These are phyloP conservation scores for Phytophthora capsici DNA, from an alignment of 352 stramenopile species.

Conservation along the genomic window DNA sequence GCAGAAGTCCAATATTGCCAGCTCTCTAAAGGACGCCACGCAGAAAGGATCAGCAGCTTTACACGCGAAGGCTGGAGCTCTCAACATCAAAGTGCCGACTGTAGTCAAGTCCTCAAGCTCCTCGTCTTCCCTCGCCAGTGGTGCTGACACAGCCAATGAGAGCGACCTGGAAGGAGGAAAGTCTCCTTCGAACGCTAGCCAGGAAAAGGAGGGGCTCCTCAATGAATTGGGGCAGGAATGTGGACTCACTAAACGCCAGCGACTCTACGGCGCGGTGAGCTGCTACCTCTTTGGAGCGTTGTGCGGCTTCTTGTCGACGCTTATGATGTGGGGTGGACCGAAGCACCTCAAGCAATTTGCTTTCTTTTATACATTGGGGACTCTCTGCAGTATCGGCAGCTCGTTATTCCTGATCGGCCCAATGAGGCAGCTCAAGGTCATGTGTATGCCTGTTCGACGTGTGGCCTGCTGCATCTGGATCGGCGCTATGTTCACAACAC, in stretches of 20 bases:
- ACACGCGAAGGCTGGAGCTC: conserved; percentile 60
- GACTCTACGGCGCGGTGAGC: conserved; percentile 72
- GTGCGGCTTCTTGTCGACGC: conserved; percentile 78
- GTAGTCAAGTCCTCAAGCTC: conserved; percentile 38
- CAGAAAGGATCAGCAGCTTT: conserved; percentile 59
- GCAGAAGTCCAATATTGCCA: conserved; percentile 32
- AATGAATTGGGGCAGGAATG: conserved; percentile 75
- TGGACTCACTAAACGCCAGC: conserved; percentile 81
- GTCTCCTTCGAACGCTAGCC: conserved; percentile 42
- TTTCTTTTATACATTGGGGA: conserved; percentile 89
- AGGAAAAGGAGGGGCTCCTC: conserved; percentile 78
- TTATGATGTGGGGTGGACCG: conserved; percentile 83
- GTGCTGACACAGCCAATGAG: conserved; percentile 34
- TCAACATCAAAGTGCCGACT: conserved; percentile 58
- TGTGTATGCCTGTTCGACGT: conserved; percentile 85
- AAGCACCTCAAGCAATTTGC: conserved; percentile 86
- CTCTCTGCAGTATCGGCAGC: conserved; percentile 77
- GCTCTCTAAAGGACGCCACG: conserved; percentile 50
- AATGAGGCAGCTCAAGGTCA: conserved; percentile 75
- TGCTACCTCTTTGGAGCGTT: conserved; percentile 79
- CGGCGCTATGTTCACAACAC: conserved; percentile 68
- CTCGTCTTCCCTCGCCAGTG: conserved; percentile 22
- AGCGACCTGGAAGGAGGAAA: conserved; percentile 49
- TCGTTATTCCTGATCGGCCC: conserved; percentile 84
- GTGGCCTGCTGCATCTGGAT: conserved; percentile 86